Percentiles rank a stretch among this genome's conserved stretches.
phyloP scores from a whole-genome alignment of 805 yeast species.

The Kodamaea neixiangensis region DNA sequence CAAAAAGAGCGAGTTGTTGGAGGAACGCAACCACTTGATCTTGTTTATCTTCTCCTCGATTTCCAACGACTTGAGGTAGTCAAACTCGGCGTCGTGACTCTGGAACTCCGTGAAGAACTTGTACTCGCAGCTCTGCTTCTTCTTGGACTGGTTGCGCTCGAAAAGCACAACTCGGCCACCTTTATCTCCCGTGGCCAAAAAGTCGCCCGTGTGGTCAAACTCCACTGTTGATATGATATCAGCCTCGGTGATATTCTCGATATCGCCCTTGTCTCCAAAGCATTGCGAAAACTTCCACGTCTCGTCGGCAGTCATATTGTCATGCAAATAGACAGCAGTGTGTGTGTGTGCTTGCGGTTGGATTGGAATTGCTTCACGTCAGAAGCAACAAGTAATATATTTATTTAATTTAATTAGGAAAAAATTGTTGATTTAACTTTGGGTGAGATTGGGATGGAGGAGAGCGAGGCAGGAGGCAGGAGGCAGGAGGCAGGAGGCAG shows the following conservation, averaged over 20 bases:
- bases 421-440: background rate
- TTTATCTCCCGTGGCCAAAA: conserved; percentile 95
- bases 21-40: conserved; percentile 91
- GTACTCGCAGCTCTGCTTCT: conserved; percentile 76
- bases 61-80: conserved; percentile 91
- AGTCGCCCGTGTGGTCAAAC: conserved; percentile 93
- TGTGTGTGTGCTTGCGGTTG: background rate
- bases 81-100: conserved; percentile 98
- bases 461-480: background rate
- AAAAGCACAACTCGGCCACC: conserved; percentile 97
- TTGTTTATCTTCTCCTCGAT: conserved; percentile 98
- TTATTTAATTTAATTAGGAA: background rate
- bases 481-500: no score
- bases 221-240: conserved; percentile 97
- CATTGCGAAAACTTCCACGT: conserved; percentile 92
- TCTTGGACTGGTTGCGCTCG: conserved; percentile 77
- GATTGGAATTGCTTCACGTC: background rate
- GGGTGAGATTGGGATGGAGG: no score
- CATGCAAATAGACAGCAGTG: background rate
- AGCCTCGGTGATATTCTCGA: conserved; percentile 92
- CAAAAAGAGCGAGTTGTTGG: conserved; percentile 86
- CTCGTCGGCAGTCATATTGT: conserved; percentile 29
- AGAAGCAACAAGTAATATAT: background rate
- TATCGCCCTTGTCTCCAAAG: conserved; percentile 98
- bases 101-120: conserved; percentile 96